phyloP scores from a whole-genome alignment of 371 early-diverging fungal genomes.

The Mucor plumbeus region DNA sequence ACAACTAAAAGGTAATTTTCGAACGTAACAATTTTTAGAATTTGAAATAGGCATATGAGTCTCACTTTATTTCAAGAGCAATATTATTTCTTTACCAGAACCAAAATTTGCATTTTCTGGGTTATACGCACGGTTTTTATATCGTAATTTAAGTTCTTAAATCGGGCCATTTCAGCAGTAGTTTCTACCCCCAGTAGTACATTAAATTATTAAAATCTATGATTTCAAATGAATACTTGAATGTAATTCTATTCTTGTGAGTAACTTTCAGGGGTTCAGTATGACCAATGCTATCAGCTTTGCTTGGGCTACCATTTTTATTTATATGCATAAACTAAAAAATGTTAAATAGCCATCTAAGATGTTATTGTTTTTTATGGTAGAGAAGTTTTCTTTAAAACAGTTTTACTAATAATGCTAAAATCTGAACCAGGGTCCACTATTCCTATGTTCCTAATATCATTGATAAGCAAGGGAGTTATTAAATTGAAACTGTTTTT shows the following conservation, averaged over 20 bases:
- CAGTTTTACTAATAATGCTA: slow-evolving; percentile 1
- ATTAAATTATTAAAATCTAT: neutral
- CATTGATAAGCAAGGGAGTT: slow-evolving; percentile 12
- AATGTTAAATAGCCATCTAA: slow-evolving; percentile 2
- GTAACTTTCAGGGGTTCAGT: slow-evolving; percentile 1
- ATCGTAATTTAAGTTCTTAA: no score
- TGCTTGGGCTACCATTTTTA: neutral
- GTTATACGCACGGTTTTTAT: no score
- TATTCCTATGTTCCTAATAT: neutral
- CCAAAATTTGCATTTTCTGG: no score
- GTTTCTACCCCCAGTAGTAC: slow-evolving; percentile 6
- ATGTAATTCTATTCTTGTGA: neutral
- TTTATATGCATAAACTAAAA: neutral
- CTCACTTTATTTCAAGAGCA: no score
- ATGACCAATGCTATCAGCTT: slow-evolving; percentile 8
- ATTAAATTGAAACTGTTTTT: no score
- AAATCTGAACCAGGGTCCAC: slow-evolving; percentile 15
- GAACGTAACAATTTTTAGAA: no score
- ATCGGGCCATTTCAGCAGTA: no score
- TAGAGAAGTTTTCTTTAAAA: neutral
- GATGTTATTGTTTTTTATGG: neutral
- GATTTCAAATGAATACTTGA: neutral
- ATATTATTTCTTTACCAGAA: no score
- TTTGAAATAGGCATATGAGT: no score
- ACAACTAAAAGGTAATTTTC: no score